Conservation (phyloP, 139 green algal genomes). For the Picochlorum sp. region DNA sequence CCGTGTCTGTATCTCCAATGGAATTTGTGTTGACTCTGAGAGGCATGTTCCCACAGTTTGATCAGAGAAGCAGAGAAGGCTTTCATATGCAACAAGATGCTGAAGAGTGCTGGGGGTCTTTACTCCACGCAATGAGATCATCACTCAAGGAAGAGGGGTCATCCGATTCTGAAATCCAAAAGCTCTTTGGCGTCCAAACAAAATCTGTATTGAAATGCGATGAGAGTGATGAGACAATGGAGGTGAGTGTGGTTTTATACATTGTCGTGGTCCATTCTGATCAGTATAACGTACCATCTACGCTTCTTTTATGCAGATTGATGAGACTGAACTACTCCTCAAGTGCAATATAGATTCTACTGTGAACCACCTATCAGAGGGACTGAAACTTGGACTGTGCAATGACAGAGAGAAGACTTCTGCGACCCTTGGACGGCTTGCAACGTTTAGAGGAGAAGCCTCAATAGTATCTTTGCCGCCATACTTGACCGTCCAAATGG, state of each 20-base stretch:
- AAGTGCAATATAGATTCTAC: conserved; percentile 95
- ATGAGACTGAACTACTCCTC: conserved; percentile 67
- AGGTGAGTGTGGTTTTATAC: conserved; percentile 21
- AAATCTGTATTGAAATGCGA: conserved; percentile 64
- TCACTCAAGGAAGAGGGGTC: background rate
- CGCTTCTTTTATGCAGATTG: background rate
- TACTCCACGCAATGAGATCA: conserved; percentile 32
- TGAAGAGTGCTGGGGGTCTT: conserved; percentile 90
- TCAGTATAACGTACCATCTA: background rate
- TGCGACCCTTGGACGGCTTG: conserved; percentile 43
- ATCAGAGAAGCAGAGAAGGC: conserved; percentile 53
- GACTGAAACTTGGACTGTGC: conserved; percentile 72
- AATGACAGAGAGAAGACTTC: conserved; percentile 80
- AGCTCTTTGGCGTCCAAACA: conserved; percentile 79
- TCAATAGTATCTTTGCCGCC: conserved; percentile 59
- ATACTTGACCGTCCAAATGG: conserved; percentile 86
- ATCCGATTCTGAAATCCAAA: conserved; percentile 37
- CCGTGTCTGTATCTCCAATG: conserved; percentile 65
- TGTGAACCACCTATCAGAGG: conserved; percentile 80
- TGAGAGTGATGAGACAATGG: conserved; percentile 66
- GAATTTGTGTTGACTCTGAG: conserved; percentile 77
- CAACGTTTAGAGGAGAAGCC: conserved; percentile 63
- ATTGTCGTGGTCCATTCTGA: background rate
- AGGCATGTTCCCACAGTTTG: conserved; percentile 88
- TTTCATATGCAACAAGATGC: conserved; percentile 93